Percentiles rank a stretch among this genome's conserved stretches.
phyloP scores from a whole-genome alignment of 1,284 basidiomycete genomes.

The Papiliotrema flavescens region DNA sequence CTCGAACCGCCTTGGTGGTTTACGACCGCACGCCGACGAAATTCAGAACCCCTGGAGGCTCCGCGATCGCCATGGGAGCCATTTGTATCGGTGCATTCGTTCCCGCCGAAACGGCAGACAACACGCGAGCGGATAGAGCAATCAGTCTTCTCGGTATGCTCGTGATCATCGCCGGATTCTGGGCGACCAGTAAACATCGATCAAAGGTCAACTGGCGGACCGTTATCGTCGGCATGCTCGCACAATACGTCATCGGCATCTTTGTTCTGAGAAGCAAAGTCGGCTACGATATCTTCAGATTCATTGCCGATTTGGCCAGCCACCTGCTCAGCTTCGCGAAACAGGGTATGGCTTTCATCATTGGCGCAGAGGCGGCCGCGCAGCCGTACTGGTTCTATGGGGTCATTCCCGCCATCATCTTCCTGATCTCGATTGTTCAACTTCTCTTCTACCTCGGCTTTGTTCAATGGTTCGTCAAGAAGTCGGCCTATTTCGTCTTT shows the following conservation, averaged over 20 bases:
- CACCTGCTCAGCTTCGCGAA: slow-evolving; percentile 58
- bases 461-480: slow-evolving; percentile 36
- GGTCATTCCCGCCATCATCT: slow-evolving; percentile 16
- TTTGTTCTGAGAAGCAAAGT: slow-evolving; percentile 78
- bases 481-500: slow-evolving; percentile 90
- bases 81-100: slow-evolving; percentile 11
- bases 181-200: slow-evolving; percentile 13
- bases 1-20: slow-evolving; percentile 2
- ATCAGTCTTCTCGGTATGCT: slow-evolving; percentile 19
- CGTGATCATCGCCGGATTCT: slow-evolving; percentile 20
- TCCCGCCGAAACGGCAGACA: slow-evolving; percentile 12
- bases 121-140: slow-evolving; percentile 13
- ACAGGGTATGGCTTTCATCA: slow-evolving; percentile 12
- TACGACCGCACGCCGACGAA: slow-evolving; percentile 3
- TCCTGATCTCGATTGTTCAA: slow-evolving; percentile 19
- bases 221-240: slow-evolving; percentile 62
- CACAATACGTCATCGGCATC: slow-evolving; percentile 76
- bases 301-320: slow-evolving; percentile 68
- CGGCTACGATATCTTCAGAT: slow-evolving; percentile 74
- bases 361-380: slow-evolving; percentile 51
- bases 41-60: slow-evolving; percentile 5
- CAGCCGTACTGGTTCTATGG: slow-evolving; percentile 8
- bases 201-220: slow-evolving; percentile 16
- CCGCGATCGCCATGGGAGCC: slow-evolving; percentile 9
- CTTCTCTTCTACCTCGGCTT: slow-evolving; percentile 15